Base-by-base conservation (phyloP, 2,329 filamentous ascomycete genomes). In the Cordyceps javanica region DNA sequence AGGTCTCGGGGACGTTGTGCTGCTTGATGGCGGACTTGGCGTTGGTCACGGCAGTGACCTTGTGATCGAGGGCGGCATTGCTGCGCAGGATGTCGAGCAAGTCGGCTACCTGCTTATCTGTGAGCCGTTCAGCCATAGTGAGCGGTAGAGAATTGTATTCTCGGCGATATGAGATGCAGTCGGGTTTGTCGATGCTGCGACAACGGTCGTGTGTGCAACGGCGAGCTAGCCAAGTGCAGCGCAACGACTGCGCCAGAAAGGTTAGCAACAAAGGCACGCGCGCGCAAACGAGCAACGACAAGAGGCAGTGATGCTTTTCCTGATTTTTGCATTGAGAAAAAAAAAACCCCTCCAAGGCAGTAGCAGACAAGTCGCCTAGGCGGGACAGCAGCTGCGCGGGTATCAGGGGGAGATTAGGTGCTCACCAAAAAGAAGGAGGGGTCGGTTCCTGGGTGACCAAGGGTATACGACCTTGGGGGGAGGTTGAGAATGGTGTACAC, bases 21-120 rank as follows among this genome's bases (percentile, higher is more conserved):
- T 96, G 91, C 73, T 96, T 96, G 78, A 96, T 96, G 70, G 86
- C 83, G 44, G 89, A 91, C 74, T 96, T 96, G 73, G 92, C 78
- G 66, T 77, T 80, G 60, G 85, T 89, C 65, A 96, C 83, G 55
- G 83, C 81, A 62, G 83, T 78, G 62, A 91, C 80, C 69, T 91
- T 91, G 53, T 79, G 74, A 66, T 92, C 88, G 65, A 90, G 77
- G 50, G 84, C 80, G 38, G 82, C 79, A 65, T 90, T 88, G 64
- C 83, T 81, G 70, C 75, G 76, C 56, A 85, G 71, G 60, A 83
- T 72, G 46, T 73, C 72, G 62, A 77, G 66, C 62, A 85, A 73
- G 73, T 80, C 77, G 55, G 75, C 71, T 70, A 83, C 81, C 75
- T 83, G 80, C 68, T 81, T 74, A 64, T 84, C 82, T 60, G 77